Evolutionary conservation across 495 filamentous ascomycete species (phyloP).

Genomic region (Aspergillus taichungensis): DNA sequence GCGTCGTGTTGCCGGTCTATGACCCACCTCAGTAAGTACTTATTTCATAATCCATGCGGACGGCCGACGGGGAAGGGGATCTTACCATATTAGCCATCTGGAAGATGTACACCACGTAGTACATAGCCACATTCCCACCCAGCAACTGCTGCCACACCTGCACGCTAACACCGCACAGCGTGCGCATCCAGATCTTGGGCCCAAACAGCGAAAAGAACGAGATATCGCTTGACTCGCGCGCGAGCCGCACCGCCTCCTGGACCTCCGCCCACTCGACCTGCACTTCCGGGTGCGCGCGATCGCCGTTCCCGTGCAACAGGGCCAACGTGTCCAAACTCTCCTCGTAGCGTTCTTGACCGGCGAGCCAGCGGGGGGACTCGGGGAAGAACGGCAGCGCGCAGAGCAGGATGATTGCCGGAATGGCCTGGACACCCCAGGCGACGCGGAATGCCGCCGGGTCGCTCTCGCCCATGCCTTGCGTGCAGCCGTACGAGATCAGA

Average conservation of each 20-base stretch:
- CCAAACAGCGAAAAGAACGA: slow-evolving; percentile 47
- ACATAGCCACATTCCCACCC: slow-evolving; percentile 61
- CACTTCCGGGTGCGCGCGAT: slow-evolving; percentile 57
- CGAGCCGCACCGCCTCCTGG: slow-evolving; percentile 45
- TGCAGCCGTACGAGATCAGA: slow-evolving; percentile 54
- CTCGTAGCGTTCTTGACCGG: slow-evolving; percentile 56
- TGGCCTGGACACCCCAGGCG: slow-evolving; percentile 65
- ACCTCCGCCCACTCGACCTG: slow-evolving; percentile 70
- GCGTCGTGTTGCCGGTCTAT: slow-evolving; percentile 51
- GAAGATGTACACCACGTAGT: slow-evolving; percentile 67
- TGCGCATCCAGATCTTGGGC: slow-evolving; percentile 65
- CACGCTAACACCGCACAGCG: slow-evolving; percentile 55
- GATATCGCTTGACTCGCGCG: slow-evolving; percentile 45
- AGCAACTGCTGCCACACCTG: slow-evolving; percentile 65
- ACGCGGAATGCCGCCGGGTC: slow-evolving; percentile 55
- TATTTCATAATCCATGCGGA: neutral
- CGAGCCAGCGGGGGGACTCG: slow-evolving; percentile 64
- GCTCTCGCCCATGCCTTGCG: slow-evolving; percentile 33
- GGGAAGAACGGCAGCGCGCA: slow-evolving; percentile 61
- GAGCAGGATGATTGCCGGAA: slow-evolving; percentile 57
- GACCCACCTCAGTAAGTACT: neutral
- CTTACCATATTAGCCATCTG: slow-evolving; percentile 48
- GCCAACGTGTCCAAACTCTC: slow-evolving; percentile 62
- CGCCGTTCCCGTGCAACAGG: slow-evolving; percentile 56
- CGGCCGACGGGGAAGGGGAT: neutral